phyloP scores from a whole-genome alignment of 768 basidiomycete species.

The Phaffia tasmanica region DNA sequence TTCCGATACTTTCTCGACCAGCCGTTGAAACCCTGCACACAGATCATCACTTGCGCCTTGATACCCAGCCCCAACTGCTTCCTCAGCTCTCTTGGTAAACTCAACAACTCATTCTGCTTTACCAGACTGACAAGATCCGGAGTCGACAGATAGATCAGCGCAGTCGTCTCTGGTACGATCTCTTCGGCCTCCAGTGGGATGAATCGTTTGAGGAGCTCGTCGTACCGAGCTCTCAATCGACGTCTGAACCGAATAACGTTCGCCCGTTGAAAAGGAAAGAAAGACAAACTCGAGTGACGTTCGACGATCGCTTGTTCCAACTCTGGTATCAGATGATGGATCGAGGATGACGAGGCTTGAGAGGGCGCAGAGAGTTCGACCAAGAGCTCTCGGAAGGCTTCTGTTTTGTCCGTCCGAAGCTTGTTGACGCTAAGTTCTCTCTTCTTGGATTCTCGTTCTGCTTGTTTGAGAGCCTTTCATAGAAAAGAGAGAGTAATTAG shows the following conservation, averaged over 20 bases:
- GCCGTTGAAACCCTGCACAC: slow-evolving; percentile 35
- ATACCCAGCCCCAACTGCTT: slow-evolving; percentile 24
- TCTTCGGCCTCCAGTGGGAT: slow-evolving; percentile 27
- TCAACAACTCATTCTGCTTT: slow-evolving; percentile 6
- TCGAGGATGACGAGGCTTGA: slow-evolving; percentile 28
- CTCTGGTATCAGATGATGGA: slow-evolving; percentile 15
- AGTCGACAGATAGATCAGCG: slow-evolving; percentile 32
- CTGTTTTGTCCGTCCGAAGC: slow-evolving; percentile 32
- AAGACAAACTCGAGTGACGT: too few relatives aligned
- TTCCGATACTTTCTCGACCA: slow-evolving; percentile 32
- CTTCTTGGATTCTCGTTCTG: slow-evolving; percentile 26
- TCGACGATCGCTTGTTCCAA: too few relatives aligned
- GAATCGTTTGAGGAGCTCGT: slow-evolving; percentile 28
- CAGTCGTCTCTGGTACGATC: slow-evolving; percentile 32
- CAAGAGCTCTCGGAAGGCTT: slow-evolving; percentile 34
- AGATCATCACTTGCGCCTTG: slow-evolving; percentile 31
- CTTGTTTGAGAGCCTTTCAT: slow-evolving; percentile 23
- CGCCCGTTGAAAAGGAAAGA: slow-evolving; percentile 22
- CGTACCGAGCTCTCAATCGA: slow-evolving; percentile 31
- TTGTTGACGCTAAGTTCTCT: slow-evolving; percentile 34
- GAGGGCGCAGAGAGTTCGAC: slow-evolving; percentile 32
- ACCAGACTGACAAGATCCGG: slow-evolving; percentile 32
- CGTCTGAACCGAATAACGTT: slow-evolving; percentile 33
- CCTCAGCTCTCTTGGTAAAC: slow-evolving; percentile 28
- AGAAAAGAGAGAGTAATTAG: neutral